Percentiles rank a stretch among this genome's conserved stretches.
Evolutionary conservation across 768 basidiomycete genomes (phyloP).

Genomic region (Amanita rubescens): DNA sequence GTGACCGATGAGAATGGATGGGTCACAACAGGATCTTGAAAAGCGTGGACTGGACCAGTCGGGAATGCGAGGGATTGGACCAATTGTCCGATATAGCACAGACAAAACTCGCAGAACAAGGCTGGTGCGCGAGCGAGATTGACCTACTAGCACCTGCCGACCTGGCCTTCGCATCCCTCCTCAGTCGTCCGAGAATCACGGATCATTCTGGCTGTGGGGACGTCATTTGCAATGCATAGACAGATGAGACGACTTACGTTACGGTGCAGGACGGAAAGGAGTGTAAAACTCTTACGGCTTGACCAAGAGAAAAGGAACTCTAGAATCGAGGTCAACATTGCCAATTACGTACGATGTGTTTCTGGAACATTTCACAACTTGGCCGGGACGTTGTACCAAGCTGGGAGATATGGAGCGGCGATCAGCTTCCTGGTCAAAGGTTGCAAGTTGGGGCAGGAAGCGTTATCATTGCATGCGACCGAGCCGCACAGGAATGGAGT

Average conservation of each 20-base stretch:
- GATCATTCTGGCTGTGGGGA: not conserved
- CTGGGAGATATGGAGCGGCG: constrained; percentile 50
- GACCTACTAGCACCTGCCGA: not conserved
- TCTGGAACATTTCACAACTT: constrained; percentile 68
- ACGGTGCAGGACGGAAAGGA: constrained; percentile 17
- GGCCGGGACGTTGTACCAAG: constrained; percentile 62
- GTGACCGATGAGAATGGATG: not conserved
- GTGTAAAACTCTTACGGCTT: constrained; percentile 25
- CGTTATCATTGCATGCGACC: constrained; percentile 22
- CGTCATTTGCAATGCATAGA: not conserved
- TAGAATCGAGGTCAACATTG: constrained; percentile 17
- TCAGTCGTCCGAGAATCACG: not conserved
- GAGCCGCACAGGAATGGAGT: constrained; percentile 12
- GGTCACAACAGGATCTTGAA: not conserved
- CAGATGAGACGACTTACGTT: not conserved
- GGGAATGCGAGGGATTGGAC: not conserved
- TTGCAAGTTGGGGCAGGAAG: constrained; percentile 45
- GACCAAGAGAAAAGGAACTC: constrained; percentile 6
- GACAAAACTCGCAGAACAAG: not conserved
- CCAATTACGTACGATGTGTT: constrained; percentile 60
- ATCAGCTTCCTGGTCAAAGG: constrained; percentile 60
- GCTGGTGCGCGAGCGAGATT: not conserved
- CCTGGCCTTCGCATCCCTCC: not conserved
- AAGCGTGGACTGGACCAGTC: not conserved
- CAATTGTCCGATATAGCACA: not conserved